Percentiles rank a stretch among this genome's conserved stretches.
Conservation (phyloP, 2,329 filamentous ascomycete genomes). For the Purpureocillium takamizusanense region DNA sequence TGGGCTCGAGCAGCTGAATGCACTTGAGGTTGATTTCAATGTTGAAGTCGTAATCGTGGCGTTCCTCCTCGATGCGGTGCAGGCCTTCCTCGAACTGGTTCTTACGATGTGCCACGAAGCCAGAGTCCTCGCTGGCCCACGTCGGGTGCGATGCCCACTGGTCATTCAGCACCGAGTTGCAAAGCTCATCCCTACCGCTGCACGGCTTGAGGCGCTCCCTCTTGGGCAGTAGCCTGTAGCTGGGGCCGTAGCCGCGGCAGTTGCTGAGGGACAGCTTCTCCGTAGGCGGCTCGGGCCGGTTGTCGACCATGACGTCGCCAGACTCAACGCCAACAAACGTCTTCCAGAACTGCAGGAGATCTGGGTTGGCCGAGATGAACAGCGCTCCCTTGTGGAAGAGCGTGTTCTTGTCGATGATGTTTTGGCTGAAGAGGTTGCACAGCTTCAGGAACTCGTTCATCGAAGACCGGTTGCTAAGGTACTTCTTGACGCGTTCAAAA, state of each 20-base stretch:
- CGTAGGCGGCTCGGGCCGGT: slow-evolving; percentile 63
- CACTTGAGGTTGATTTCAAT: slow-evolving; percentile 93
- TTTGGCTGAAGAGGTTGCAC: slow-evolving; percentile 89
- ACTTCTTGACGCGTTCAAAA: slow-evolving; percentile 96
- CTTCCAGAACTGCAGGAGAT: slow-evolving; percentile 85
- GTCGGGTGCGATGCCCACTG: slow-evolving; percentile 98
- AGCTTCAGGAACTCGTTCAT: slow-evolving; percentile 97
- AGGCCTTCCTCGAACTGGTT: slow-evolving; percentile 91
- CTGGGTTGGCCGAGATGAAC: slow-evolving; percentile 81
- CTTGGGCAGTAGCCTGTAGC: slow-evolving; percentile 86
- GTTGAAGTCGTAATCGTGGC: slow-evolving; percentile 97
- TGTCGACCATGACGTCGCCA: slow-evolving; percentile 70
- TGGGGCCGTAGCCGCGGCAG: slow-evolving; percentile 89
- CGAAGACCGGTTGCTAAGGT: slow-evolving; percentile 80
- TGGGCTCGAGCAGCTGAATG: slow-evolving; percentile 90
- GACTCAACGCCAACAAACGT: slow-evolving; percentile 71
- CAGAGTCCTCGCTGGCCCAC: slow-evolving; percentile 96
- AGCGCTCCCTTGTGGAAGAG: slow-evolving; percentile 73
- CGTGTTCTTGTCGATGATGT: slow-evolving; percentile 78
- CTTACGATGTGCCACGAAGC: slow-evolving; percentile 95
- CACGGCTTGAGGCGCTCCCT: slow-evolving; percentile 85
- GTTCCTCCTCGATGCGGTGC: slow-evolving; percentile 93
- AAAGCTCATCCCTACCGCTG: slow-evolving; percentile 90
- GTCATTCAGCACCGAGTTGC: slow-evolving; percentile 87
- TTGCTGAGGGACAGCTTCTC: slow-evolving; percentile 90